Conservation (phyloP, 1,139 yeast species). For the Sugiyamaella neomexicana region DNA sequence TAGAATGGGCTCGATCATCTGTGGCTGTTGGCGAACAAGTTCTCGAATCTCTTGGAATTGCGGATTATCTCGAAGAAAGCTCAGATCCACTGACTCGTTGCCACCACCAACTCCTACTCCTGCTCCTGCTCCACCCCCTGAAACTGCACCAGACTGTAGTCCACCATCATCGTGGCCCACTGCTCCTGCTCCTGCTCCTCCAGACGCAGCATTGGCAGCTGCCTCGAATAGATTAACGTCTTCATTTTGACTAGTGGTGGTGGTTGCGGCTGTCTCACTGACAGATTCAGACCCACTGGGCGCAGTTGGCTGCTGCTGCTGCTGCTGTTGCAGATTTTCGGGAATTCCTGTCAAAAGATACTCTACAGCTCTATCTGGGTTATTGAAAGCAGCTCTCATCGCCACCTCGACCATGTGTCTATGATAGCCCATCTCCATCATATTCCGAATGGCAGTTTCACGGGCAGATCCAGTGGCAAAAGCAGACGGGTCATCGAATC, state of each 20-base stretch:
- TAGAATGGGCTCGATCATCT: conserved; percentile 77
- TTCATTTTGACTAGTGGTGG: conserved; percentile 31
- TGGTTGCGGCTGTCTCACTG: conserved; percentile 37
- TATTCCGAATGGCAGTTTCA: conserved; percentile 69
- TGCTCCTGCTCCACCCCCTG: conserved; percentile 28
- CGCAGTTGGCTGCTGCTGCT: conserved; percentile 29
- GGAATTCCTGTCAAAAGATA: conserved; percentile 91
- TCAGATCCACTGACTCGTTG: conserved; percentile 38
- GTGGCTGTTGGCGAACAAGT: conserved; percentile 83
- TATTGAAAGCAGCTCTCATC: conserved; percentile 90
- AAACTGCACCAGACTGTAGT: conserved; percentile 22
- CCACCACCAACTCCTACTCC: too few relatives aligned
- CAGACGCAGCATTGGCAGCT: conserved; percentile 29
- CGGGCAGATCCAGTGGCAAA: conserved; percentile 63
- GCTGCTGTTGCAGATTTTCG: conserved; percentile 50
- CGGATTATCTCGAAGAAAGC: conserved; percentile 45
- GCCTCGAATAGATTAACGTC: conserved; percentile 41
- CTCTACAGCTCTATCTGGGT: conserved; percentile 98
- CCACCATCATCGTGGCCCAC: conserved; percentile 33
- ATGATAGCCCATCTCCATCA: conserved; percentile 96
- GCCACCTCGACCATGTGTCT: conserved; percentile 88
- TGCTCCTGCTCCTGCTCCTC: conserved; percentile 26
- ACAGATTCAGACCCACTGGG: conserved; percentile 30
- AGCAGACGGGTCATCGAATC: conserved; percentile 40
- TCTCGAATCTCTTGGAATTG: conserved; percentile 66